phyloP scores from a whole-genome alignment of 805 yeast species.

The Nakazawaea ishiwadae region DNA sequence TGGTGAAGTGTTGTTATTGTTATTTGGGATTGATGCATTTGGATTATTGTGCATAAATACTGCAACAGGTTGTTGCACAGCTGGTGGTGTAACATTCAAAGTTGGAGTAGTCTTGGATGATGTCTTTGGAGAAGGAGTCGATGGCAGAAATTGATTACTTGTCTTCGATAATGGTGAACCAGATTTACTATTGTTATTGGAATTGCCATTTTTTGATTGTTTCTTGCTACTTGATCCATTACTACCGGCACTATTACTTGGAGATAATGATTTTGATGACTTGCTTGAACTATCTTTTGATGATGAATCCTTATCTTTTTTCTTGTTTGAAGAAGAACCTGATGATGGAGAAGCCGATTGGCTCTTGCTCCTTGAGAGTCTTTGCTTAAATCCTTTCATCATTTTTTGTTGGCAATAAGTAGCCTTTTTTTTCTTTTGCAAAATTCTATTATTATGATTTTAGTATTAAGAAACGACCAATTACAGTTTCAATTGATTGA shows the following conservation, averaged over 20 bases:
- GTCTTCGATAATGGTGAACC: conserved; percentile 1
- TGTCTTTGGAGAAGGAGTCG: conserved; percentile 9
- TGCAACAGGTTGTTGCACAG: conserved; percentile 15
- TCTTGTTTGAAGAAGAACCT: conserved; percentile 6
- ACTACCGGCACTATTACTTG: conserved; percentile 17
- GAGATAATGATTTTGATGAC: conserved; percentile 27
- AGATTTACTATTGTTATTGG: not conserved
- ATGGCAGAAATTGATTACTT: not conserved
- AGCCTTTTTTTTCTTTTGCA: not conserved
- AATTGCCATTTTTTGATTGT: conserved; percentile 11
- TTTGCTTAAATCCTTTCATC: conserved; percentile 74
- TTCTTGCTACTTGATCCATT: conserved; percentile 13
- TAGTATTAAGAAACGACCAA: not conserved
- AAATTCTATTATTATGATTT: too few species aligned
- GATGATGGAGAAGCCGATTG: conserved; percentile 19
- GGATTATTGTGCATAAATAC: conserved; percentile 9
- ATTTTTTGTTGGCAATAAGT: conserved; percentile 36
- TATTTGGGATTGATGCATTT: conserved; percentile 12
- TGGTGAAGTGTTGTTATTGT: conserved; percentile 9
- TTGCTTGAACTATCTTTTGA: conserved; percentile 16
- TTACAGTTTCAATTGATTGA: too few species aligned
- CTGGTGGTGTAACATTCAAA: conserved; percentile 13
- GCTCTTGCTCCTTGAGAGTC: conserved; percentile 37
- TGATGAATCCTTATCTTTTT: conserved; percentile 8
- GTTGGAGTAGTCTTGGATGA: conserved; percentile 6